Conservation (phyloP, 2,329 filamentous ascomycete species). For the Ceratocystis papillata region DNA sequence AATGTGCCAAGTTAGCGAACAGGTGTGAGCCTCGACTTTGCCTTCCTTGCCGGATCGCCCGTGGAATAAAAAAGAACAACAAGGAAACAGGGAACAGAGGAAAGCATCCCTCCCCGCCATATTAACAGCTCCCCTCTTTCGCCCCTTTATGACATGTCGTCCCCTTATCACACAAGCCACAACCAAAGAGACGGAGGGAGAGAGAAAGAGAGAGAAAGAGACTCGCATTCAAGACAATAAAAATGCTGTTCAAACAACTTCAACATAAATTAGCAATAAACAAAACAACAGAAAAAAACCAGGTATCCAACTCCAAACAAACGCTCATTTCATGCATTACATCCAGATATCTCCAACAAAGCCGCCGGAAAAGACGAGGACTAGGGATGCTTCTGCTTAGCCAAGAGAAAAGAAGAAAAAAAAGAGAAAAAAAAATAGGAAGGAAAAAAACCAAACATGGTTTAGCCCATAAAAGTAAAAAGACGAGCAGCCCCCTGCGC, state of each 20-base stretch:
- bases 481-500: not conserved
- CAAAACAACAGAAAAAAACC: not conserved
- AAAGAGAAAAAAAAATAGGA: not conserved
- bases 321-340: slow-evolving; percentile 14
- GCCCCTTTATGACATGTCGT: not conserved
- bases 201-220: not conserved
- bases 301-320: slow-evolving; percentile 14
- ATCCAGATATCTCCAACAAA: slow-evolving; percentile 11
- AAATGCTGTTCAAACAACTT: not conserved
- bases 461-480: not conserved
- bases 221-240: not conserved
- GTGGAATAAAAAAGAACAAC: not conserved
- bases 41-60: slow-evolving; percentile 12
- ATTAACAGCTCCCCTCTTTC: not conserved
- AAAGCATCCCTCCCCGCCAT: not conserved
- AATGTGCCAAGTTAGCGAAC: too few relatives aligned
- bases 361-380: slow-evolving; percentile 10
- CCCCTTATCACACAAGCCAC: not conserved
- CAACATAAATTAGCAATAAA: not conserved
- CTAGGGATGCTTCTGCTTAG: not conserved
- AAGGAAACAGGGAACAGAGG: not conserved
- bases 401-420: not conserved
- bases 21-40: not conserved
- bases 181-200: not conserved
- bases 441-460: not conserved